Evolutionary conservation across 2,329 filamentous ascomycete genomes (phyloP), one percentile per base, ranked within the genome.

Genomic region (Harringtonia aguacate): DNA sequence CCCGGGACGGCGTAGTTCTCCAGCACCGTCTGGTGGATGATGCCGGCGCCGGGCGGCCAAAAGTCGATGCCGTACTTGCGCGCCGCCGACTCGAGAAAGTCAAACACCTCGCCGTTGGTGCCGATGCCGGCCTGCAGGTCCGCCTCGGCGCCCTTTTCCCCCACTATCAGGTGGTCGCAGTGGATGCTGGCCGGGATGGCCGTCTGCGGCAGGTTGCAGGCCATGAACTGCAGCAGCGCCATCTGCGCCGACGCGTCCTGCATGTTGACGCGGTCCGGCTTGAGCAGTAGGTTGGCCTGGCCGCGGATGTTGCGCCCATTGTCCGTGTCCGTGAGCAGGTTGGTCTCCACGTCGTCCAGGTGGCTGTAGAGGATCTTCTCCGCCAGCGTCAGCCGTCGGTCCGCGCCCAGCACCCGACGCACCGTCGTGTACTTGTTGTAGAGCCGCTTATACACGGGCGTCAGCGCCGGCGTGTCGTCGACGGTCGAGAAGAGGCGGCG

Each of bases 321-420:
- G 63, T 86, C 76, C 40, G 89, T 95, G 58, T 80, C 79, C 43
- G 77, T 79, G 48, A 95, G 72, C 43, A 98, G 77, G 31, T 87
- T 89, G 62, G 94, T 88, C 65, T 95, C 89, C 8, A 81, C 78
- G 58, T 87, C 85, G 65, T 92, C 83, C 52, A 98, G 72, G 67
- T 98, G 92, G 56, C 89, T 87, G 71, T 97, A 98, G 46, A 98
- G 76, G 57, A 98, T 95, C 76, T 98, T 98, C 68, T 98, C 92
- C 50, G 92, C 88, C 46, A 98, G 77, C 3, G 90, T 95, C 47
- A 98, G 77, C 45, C 72, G 69, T 53, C 70, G 68, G 8, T 49
- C 39, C 46, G 65, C 55, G 39, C 82, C 84, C 29, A 95, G 74
- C 10, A 94, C 77, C 43, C 76, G 74, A 43, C 75, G 73, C 28